Percentiles rank a stretch among this genome's conserved stretches.
Conservation (phyloP, 352 stramenopile genomes). For the Globisporangium polare region DNA sequence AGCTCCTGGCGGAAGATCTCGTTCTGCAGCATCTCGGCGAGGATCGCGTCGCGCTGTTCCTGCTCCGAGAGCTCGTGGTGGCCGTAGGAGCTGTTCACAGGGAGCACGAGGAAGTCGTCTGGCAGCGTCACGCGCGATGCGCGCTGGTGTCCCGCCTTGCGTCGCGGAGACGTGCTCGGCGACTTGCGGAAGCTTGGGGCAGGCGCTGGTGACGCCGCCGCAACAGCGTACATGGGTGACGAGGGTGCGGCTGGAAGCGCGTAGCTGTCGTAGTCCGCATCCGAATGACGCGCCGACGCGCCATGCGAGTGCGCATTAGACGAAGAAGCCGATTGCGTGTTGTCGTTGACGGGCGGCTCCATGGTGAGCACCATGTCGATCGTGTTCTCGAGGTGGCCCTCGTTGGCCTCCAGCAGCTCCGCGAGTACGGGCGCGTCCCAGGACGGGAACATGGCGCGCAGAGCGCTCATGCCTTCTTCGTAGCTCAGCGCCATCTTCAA, state of each 20-base stretch:
- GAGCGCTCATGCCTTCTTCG: conserved; percentile 51
- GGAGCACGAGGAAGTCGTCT: conserved; percentile 71
- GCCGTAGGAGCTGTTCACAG: conserved; percentile 19
- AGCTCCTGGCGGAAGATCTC: conserved; percentile 81
- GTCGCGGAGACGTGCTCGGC: conserved; percentile 12
- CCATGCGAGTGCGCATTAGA: not conserved
- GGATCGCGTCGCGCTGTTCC: conserved; percentile 60
- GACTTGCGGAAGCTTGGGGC: conserved; percentile 10
- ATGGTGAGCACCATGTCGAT: conserved; percentile 73
- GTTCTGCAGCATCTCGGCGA: conserved; percentile 82
- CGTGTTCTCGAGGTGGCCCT: conserved; percentile 65
- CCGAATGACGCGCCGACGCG: not conserved
- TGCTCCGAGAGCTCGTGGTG: conserved; percentile 44
- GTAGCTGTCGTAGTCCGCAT: not conserved
- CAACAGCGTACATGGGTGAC: not conserved
- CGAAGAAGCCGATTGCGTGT: conserved; percentile 9
- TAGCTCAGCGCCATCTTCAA: conserved; percentile 54
- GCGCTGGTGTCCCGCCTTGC: conserved; percentile 13
- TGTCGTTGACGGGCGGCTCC: conserved; percentile 30
- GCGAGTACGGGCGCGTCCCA: conserved; percentile 62
- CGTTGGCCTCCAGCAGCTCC: conserved; percentile 62
- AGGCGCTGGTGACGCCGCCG: conserved; percentile 8
- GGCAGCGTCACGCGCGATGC: conserved; percentile 37
- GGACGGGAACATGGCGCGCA: conserved; percentile 71
- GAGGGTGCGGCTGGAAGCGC: conserved; percentile 2